Base-by-base conservation (phyloP, 78 protist species). In the Dictyostelium intermedium region DNA sequence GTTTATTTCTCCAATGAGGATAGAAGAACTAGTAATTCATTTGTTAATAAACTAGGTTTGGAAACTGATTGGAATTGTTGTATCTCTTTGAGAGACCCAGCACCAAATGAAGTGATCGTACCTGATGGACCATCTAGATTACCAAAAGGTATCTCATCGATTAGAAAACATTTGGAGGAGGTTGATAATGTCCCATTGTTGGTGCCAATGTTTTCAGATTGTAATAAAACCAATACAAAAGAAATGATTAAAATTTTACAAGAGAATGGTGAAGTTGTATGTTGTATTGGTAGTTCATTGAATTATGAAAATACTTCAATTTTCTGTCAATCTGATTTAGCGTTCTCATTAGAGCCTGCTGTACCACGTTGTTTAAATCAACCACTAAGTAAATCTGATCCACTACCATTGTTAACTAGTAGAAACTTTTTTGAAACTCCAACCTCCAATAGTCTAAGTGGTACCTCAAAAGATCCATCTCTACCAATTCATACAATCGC, bases 61-160 rank as follows among this genome's bases (percentile, higher is more conserved):
- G 96, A 92, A 20, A 96, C 97, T 35, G 97, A 92, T 91, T 96
- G 97, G 97, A 96, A 96, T 61, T 91, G 96, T 53, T 89, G 95
- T 60, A 94, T 96, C 20, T 79, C 95, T 1, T 77, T 96, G 27
- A 34, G 76, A 5, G 96, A 92, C 61, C 92, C 92, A 8, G 97
- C 20, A 25, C 93, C 83, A 16, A 79, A 83, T 25, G 92, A 82
- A 81, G 87, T 50, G n/a, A 72, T 18, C 34, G 43, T 34, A 1
- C 53, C 91, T 1, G 97, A 96, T 78, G 91, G 91, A n/a, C 92
- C 91, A 23, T 95, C 97, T 3, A 80, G 87, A 27, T 56, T 96
- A 16, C 97, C 97, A 25, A 47, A 43, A 8, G 97, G 97, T 41
- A 96, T 96, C 30, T 43, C 91, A 13, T 34, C 92, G 20, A 92